Base-by-base conservation (phyloP, 257 asterid genomes). In the Hygrophila difformis region DNA sequence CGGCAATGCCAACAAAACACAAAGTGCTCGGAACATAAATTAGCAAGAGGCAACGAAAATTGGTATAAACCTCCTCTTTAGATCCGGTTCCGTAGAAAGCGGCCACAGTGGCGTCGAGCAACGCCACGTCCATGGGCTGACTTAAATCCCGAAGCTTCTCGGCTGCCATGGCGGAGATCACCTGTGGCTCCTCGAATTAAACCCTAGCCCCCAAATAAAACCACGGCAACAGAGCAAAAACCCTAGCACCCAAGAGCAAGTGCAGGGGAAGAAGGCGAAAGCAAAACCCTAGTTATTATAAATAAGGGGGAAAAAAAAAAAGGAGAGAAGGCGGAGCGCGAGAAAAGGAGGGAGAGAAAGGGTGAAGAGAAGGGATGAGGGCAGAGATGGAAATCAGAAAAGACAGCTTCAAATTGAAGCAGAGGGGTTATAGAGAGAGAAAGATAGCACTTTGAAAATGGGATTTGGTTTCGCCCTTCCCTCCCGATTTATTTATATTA, bases 81-180 rank as follows among this genome's bases (percentile, higher is more conserved):
- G 97, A 88, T 75, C 97, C 97, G 39, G 97, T 84, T 36, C 94
- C 97, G 59, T 88, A 88, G 73, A 88, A 84, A 49, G 94, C 94
- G 3, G 84, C 78, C 15, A 88, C 94, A 13, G 96, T 84, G 36
- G 97, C 95, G 60, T 88, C 97, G 23, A 88, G 94, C 63, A 88
- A 65, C 11, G 76, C 33, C 42, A 88, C 96, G 39, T 88, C 94
- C 51, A 88, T 66, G 44, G 97, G 97, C 71, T 81, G 96, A 48
- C 80, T 71, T 72, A 88, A 79, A 79, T 84, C 94, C 54, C 94
- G 66, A 12, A 84, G 71, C 81, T 73, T 84, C 61, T 79, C 95
- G 59, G 93, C 85, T 52, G 86, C 95, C 94, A 81, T 81, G 60
- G 70, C 65, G 45, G 65, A 65, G 57, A 60, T 42, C 43, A 59